phyloP scores from a whole-genome alignment of 192 early-diverging fungal species.

The Glomus cerebriforme region DNA sequence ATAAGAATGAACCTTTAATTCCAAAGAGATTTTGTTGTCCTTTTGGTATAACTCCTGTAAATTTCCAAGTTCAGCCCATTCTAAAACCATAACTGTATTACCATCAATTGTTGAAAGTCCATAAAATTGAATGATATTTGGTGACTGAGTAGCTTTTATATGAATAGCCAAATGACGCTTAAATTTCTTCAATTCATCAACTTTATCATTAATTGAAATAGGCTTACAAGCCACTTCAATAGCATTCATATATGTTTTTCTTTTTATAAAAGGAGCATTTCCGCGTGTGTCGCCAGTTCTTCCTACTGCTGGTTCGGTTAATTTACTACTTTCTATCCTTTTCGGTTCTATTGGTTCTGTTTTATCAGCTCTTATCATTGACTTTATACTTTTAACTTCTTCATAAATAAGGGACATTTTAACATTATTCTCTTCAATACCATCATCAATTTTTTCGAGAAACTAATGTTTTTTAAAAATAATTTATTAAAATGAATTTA shows the following conservation, averaged over 20 bases:
- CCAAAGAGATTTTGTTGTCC: background rate
- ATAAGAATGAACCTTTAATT: background rate
- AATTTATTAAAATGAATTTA: background rate
- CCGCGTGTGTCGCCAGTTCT: background rate
- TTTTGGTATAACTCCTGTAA: constrained; percentile 2
- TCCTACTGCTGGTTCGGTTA: background rate
- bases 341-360: background rate
- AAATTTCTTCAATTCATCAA: background rate
- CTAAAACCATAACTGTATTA: background rate
- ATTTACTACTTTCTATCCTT: background rate
- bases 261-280: background rate
- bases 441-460: background rate
- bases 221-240: constrained; percentile 7
- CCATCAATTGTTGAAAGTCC: background rate
- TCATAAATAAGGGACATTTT: background rate
- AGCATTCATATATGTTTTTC: background rate
- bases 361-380: background rate
- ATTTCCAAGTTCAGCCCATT: constrained; percentile 24
- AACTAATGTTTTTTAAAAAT: background rate
- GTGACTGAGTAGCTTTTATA: background rate
- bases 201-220: background rate
- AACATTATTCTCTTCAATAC: background rate
- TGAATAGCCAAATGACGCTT: background rate
- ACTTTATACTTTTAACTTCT: background rate
- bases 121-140: constrained; percentile 18